Percentiles rank a stretch among this genome's conserved stretches.
phyloP scores from a whole-genome alignment of 805 yeast genomes.

The Candida pseudoglaebosa region DNA sequence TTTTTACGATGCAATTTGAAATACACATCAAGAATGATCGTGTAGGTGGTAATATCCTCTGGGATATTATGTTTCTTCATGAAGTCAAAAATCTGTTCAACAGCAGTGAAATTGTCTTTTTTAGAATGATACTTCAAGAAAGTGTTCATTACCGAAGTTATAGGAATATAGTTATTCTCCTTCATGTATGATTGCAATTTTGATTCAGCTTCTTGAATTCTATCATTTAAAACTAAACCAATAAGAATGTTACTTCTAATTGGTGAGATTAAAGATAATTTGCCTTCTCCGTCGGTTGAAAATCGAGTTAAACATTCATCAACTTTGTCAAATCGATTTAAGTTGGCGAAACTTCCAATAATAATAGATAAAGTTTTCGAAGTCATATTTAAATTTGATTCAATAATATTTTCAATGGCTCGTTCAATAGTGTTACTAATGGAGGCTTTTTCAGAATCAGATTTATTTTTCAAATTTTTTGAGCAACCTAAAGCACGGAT shows the following conservation, averaged over 20 bases:
- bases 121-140: conserved; percentile 43
- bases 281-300: conserved; percentile 14
- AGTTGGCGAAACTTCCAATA: conserved; percentile 44
- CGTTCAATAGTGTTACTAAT: conserved; percentile 21
- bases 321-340: conserved; percentile 40
- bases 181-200: conserved; percentile 34
- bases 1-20: conserved; percentile 44
- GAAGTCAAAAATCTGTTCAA: conserved; percentile 41
- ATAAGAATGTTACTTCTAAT: conserved; percentile 44
- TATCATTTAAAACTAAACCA: conserved; percentile 39
- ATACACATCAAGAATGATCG: conserved; percentile 52
- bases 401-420: conserved; percentile 27
- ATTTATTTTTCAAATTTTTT: conserved; percentile 18
- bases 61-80: conserved; percentile 40
- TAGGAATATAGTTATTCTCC: conserved; percentile 38
- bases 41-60: conserved; percentile 62
- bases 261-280: conserved; percentile 29
- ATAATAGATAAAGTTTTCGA: conserved; percentile 46
- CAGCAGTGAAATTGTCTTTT: conserved; percentile 41
- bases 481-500: conserved; percentile 46
- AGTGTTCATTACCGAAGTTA: conserved; percentile 48
- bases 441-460: conserved; percentile 24
- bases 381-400: conserved; percentile 34
- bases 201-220: conserved; percentile 43
- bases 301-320: conserved; percentile 32